Evolutionary conservation across 768 basidiomycete species (phyloP), one percentile per base, ranked within the genome.

Genomic region (Lentinula boryana): DNA sequence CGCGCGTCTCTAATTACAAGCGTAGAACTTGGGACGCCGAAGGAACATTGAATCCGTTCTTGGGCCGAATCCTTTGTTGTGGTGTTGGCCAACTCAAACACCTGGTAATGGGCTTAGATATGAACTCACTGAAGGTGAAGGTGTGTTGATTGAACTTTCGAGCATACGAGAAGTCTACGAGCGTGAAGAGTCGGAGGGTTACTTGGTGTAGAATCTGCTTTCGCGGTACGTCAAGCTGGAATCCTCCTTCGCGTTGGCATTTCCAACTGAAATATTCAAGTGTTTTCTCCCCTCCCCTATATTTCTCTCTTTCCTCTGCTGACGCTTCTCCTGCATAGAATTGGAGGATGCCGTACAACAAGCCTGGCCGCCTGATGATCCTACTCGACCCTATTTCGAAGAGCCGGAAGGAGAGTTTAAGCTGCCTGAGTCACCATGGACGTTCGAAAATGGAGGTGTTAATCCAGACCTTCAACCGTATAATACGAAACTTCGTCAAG

Each of bases 31-130:
- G 59, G 95, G 95, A 10, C 67, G 74, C 46, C 71, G 83, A 65
- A 76, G 78, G 52, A 99, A 99, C 67, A 74, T 95, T 21, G 77
- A 83, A 62, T 84, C 91, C 9, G 79, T 96, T 9, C 78, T 99
- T 0, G 97, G 97, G 0, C 70, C 67, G 23, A 91, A 85, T 58
- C 84, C 88, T 1, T 73, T 89, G 36, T 61, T 89, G 5, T 98
- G 96, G 95, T 91, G 91, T 65, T 93, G 86, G 74, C 96, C 96
- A 3, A 82, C 80, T 4, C 72, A 72, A 21, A 74, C 83, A 2
- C 79, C 78, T 2, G 94, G 92, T 0, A 83, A 81, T 44, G 96
- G 96, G 1, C 73, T 96, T 31, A 86, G 79, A 59, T 99, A 84
- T 71, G 83, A 88, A 59, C 75, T 97, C 38, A 83, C 85, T 5